phyloP scores from a whole-genome alignment of 2,329 filamentous ascomycete genomes.

The Chaetomiaceae sp. region DNA sequence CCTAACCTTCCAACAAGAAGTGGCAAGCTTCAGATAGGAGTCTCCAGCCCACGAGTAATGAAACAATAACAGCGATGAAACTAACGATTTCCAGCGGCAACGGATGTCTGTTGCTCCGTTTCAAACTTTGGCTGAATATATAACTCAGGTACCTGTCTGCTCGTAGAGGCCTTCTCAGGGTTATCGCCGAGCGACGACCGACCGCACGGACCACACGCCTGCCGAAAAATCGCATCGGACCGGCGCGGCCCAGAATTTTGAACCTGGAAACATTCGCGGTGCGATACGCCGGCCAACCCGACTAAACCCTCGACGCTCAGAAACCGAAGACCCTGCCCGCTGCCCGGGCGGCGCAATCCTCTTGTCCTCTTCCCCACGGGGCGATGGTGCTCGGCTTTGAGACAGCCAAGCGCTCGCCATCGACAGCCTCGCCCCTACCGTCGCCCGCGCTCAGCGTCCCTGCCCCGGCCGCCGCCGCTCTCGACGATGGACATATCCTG shows the following conservation, averaged over 20 bases:
- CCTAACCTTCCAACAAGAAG: too few species aligned
- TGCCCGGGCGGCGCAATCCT: constrained; percentile 21
- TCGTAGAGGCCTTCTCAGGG: too few species aligned
- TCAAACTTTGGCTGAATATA: too few species aligned
- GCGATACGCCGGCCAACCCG: constrained; percentile 2
- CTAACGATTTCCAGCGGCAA: too few species aligned
- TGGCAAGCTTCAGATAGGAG: too few species aligned
- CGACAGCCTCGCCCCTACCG: constrained; percentile 16
- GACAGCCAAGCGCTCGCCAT: constrained; percentile 19
- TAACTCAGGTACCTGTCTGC: too few species aligned
- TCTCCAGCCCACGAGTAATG: too few species aligned
- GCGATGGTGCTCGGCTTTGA: constrained; percentile 27
- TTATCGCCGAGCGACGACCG: too few species aligned
- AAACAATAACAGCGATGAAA: too few species aligned
- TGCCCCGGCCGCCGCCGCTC: constrained; percentile 6
- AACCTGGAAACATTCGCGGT: constrained; percentile 16
- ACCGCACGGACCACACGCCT: constrained; percentile 11
- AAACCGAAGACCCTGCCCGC: constrained; percentile 14
- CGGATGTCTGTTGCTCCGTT: too few species aligned
- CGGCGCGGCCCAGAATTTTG: constrained; percentile 17
- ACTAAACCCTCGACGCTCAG: constrained; percentile 11
- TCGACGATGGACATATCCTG: constrained; percentile 27
- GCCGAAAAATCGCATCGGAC: constrained; percentile 13
- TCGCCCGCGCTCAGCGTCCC: constrained; percentile 3
- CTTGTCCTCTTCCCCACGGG: constrained; percentile 10